Evolutionary conservation across 805 yeast species (phyloP).

Genomic region (Nakazawaea pomicola): DNA sequence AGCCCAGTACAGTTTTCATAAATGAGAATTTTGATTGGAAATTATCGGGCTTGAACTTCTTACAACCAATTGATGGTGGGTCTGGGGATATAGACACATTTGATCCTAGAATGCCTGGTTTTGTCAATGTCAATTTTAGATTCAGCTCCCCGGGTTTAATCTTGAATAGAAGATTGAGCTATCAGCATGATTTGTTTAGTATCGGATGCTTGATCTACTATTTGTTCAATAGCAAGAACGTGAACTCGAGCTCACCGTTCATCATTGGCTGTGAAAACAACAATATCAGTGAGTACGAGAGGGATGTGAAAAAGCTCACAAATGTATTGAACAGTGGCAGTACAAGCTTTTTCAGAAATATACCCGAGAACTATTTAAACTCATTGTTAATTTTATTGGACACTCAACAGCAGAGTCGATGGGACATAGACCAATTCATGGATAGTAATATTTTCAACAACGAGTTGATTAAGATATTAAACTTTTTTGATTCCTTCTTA

Average conservation of each 20-base stretch:
- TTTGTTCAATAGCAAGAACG: slow-evolving; percentile 43
- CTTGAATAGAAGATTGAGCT: slow-evolving; percentile 55
- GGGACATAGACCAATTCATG: slow-evolving; percentile 66
- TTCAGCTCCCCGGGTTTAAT: slow-evolving; percentile 84
- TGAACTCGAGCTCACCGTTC: slow-evolving; percentile 34
- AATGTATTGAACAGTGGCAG: slow-evolving; percentile 30
- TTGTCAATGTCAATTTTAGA: slow-evolving; percentile 64
- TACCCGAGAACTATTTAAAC: slow-evolving; percentile 53
- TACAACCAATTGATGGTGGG: slow-evolving; percentile 39
- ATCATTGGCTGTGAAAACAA: slow-evolving; percentile 38
- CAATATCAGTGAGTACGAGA: slow-evolving; percentile 56
- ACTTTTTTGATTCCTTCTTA: slow-evolving; percentile 76
- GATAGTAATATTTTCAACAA: slow-evolving; percentile 75
- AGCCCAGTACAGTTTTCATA: slow-evolving; percentile 72
- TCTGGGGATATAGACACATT: slow-evolving; percentile 64
- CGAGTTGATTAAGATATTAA: slow-evolving; percentile 73
- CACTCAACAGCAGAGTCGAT: slow-evolving; percentile 51
- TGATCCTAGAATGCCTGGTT: slow-evolving; percentile 71
- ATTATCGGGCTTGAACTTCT: slow-evolving; percentile 65
- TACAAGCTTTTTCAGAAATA: slow-evolving; percentile 45
- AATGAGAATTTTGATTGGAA: slow-evolving; percentile 94
- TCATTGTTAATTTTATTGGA: slow-evolving; percentile 47
- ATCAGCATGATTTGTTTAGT: slow-evolving; percentile 78
- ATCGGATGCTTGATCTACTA: slow-evolving; percentile 73
- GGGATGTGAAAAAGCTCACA: slow-evolving; percentile 36